Evolutionary conservation across 345 rosid genomes (phyloP).

Genomic region (Gynandropsis gynandra): DNA sequence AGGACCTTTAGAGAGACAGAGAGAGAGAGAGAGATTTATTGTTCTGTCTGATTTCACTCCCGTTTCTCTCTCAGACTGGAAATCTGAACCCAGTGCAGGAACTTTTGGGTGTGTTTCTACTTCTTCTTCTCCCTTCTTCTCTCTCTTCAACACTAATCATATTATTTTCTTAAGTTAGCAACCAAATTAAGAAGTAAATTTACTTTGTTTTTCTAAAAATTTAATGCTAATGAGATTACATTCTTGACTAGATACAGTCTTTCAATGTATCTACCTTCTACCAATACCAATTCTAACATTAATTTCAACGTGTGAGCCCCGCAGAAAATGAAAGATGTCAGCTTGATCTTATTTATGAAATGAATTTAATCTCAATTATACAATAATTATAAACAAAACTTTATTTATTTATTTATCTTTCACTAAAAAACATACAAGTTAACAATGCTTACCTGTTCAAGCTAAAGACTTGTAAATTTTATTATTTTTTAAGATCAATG

Average conservation of each 20-base stretch:
- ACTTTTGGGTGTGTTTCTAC: constrained; percentile 23
- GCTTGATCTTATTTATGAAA: too few relatives aligned
- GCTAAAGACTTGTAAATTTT: too few relatives aligned
- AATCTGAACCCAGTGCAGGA: constrained; percentile 21
- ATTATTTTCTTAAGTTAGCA: constrained; percentile 15
- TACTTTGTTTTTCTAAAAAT: not conserved
- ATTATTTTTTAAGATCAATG: too few relatives aligned
- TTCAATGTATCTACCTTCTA: not conserved
- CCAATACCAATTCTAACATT: not conserved
- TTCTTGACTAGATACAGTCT: constrained; percentile 8
- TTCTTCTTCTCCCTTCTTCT: constrained; percentile 7
- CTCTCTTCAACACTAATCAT: constrained; percentile 15
- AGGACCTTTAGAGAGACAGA: too few relatives aligned
- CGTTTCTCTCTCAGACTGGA: constrained; percentile 3
- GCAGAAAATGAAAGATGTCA: not conserved
- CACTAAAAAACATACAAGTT: too few relatives aligned
- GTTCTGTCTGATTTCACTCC: too few relatives aligned
- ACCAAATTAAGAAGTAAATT: not conserved
- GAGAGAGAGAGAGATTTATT: too few relatives aligned
- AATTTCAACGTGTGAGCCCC: not conserved
- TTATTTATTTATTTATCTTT: too few relatives aligned
- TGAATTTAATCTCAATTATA: too few relatives aligned
- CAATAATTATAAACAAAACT: too few relatives aligned
- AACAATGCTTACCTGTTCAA: too few relatives aligned
- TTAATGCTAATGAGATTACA: not conserved